A percentile compares a stretch with the other conserved stretches of the same genome.
Conservation (phyloP, 768 basidiomycete species). For the Phallus indusiatus region DNA sequence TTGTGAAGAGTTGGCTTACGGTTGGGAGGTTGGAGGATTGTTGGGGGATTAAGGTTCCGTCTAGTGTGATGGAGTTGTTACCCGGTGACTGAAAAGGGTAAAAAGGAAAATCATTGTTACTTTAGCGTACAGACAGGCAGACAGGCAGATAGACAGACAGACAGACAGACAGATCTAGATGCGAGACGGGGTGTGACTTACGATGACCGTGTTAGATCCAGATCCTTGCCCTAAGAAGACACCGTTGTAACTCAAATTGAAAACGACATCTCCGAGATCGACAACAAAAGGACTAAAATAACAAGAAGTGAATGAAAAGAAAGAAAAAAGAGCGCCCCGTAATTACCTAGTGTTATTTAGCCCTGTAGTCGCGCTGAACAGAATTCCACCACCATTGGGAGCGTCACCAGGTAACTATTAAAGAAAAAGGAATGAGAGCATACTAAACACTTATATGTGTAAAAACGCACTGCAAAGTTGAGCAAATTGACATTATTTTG, state of each 20-base stretch:
- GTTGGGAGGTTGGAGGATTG: conserved; percentile 32
- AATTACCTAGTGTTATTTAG: conserved; percentile 48
- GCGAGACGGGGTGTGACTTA: conserved; percentile 19
- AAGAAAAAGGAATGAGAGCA: neutral
- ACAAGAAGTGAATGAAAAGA: neutral
- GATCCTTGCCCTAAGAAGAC: conserved; percentile 49
- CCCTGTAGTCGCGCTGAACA: conserved; percentile 48
- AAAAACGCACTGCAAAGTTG: conserved; percentile 34
- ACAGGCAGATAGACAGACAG: too few relatives aligned
- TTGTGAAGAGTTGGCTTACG: conserved; percentile 59
- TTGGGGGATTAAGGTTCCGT: conserved; percentile 48
- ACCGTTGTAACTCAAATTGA: conserved; percentile 48
- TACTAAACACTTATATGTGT: neutral
- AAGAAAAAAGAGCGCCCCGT: conserved; percentile 4
- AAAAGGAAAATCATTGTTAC: neutral
- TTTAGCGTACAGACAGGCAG: neutral
- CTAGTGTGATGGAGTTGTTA: conserved; percentile 47
- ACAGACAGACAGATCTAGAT: too few relatives aligned
- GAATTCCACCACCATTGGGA: conserved; percentile 50
- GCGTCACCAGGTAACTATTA: conserved; percentile 48
- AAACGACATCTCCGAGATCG: conserved; percentile 56
- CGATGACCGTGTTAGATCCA: conserved; percentile 41
- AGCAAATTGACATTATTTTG: conserved; percentile 41
- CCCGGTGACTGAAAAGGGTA: conserved; percentile 34
- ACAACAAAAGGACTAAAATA: conserved; percentile 53